phyloP scores from a whole-genome alignment of 2,329 filamentous ascomycete genomes.

The Pyrenophora seminiperda region DNA sequence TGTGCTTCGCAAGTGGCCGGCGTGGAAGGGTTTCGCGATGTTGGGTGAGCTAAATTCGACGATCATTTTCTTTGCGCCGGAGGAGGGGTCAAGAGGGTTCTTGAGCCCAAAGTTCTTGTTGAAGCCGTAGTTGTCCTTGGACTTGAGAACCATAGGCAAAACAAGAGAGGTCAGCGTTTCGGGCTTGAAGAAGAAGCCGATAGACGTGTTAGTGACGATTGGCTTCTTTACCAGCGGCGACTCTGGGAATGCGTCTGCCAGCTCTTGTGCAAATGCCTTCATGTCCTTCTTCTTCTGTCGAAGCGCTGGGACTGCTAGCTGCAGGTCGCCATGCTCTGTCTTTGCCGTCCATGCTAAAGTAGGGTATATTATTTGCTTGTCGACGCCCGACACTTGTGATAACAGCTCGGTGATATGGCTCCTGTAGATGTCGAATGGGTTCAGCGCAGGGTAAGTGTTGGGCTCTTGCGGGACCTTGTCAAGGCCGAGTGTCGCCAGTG shows the following conservation, averaged over 20 bases:
- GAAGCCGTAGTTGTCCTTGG: slow-evolving; percentile 66
- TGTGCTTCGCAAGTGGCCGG: slow-evolving; percentile 74
- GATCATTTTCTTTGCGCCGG: slow-evolving; percentile 69
- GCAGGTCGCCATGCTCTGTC: slow-evolving; percentile 81
- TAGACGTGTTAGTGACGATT: slow-evolving; percentile 67
- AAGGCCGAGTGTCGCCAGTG: slow-evolving; percentile 47
- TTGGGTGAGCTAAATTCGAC: slow-evolving; percentile 87
- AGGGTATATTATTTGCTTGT: slow-evolving; percentile 72
- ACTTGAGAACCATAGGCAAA: slow-evolving; percentile 70
- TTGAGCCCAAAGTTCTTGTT: slow-evolving; percentile 64
- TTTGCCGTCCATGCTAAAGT: slow-evolving; percentile 78
- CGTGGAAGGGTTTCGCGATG: slow-evolving; percentile 82
- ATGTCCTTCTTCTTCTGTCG: slow-evolving; percentile 71
- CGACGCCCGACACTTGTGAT: slow-evolving; percentile 70
- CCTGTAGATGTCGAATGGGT: slow-evolving; percentile 80
- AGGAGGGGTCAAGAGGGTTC: slow-evolving; percentile 64
- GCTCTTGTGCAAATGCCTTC: slow-evolving; percentile 60
- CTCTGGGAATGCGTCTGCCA: slow-evolving; percentile 69
- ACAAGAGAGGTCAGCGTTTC: slow-evolving; percentile 67
- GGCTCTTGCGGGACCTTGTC: slow-evolving; percentile 47
- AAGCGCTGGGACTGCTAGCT: slow-evolving; percentile 78
- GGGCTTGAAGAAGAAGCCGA: slow-evolving; percentile 82
- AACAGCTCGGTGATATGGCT: slow-evolving; percentile 74
- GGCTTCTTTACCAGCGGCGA: slow-evolving; percentile 76
- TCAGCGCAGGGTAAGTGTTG: slow-evolving; percentile 65